These are phyloP conservation scores for Solanum megistacrolobum DNA, from an alignment of 257 asterid species.

Conservation along the genomic window DNA sequence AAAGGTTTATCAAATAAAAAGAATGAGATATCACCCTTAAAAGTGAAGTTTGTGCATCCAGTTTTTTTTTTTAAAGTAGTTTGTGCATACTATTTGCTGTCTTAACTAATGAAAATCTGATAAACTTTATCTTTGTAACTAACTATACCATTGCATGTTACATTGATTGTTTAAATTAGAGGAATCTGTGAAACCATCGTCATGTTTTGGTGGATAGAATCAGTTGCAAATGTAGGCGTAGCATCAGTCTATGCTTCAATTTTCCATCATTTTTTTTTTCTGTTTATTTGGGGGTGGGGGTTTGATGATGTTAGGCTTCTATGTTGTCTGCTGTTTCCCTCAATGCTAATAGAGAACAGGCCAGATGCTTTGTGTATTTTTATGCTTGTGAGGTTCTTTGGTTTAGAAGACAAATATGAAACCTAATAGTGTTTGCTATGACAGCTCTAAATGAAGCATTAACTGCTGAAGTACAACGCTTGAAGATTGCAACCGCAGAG, in stretches of 20 bases:
- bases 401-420: background rate
- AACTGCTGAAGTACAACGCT: slow-evolving; percentile 50
- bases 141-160: background rate
- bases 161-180: background rate
- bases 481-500: slow-evolving; percentile 43
- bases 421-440: background rate
- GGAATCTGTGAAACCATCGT: background rate
- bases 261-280: background rate
- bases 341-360: background rate
- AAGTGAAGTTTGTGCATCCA: background rate
- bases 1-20: no score
- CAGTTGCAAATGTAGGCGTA: background rate
- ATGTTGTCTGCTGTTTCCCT: background rate
- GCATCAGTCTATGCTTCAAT: background rate
- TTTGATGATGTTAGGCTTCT: background rate
- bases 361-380: background rate
- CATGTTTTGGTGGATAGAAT: background rate
- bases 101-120: no score
- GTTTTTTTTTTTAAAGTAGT: no score
- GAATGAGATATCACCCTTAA: background rate
- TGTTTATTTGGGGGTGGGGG: background rate
- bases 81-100: no score
- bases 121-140: no score
- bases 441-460: slow-evolving; percentile 57
- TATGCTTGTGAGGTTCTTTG: background rate